A percentile compares a stretch with the other conserved stretches of the same genome.
Conservation (phyloP, 441 rosid genomes). For the Euphorbia celastroides region DNA sequence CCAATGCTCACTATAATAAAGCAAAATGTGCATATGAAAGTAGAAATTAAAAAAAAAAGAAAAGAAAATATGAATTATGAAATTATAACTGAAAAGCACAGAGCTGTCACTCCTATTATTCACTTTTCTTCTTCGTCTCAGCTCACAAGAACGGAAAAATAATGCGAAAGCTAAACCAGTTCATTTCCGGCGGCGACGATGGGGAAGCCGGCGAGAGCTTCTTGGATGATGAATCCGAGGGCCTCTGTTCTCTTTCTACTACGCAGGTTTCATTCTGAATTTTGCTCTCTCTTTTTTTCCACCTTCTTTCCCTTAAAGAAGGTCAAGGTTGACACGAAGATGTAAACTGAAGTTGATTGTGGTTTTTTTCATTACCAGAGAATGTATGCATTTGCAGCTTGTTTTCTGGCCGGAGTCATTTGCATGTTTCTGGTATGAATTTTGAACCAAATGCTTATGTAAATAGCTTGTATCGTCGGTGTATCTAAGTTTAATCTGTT, state of each 20-base stretch:
- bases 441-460: not conserved
- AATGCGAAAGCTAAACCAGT: conserved; percentile 47
- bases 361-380: conserved; percentile 38
- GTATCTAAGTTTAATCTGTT: not conserved
- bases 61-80: too few relatives aligned
- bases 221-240: conserved; percentile 60
- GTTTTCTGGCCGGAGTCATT: conserved; percentile 52
- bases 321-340: not conserved
- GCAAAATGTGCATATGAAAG: too few relatives aligned
- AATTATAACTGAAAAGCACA: not conserved
- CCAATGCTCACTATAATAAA: too few relatives aligned
- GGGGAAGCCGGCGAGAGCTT: conserved; percentile 33
- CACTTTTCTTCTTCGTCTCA: not conserved
- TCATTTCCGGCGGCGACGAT: conserved; percentile 41
- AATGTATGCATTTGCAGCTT: conserved; percentile 62
- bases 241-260: conserved; percentile 52
- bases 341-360: not conserved
- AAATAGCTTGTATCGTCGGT: not conserved
- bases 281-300: not conserved
- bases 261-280: conserved; percentile 40
- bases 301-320: not conserved
- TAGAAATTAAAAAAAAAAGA: too few relatives aligned
- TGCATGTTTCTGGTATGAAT: conserved; percentile 65
- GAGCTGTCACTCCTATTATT: not conserved
- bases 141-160: not conserved